Evolutionary conservation across 495 filamentous ascomycete genomes (phyloP), one percentile per base, ranked within the genome.

Genomic region (Hyaloscypha bicolor): DNA sequence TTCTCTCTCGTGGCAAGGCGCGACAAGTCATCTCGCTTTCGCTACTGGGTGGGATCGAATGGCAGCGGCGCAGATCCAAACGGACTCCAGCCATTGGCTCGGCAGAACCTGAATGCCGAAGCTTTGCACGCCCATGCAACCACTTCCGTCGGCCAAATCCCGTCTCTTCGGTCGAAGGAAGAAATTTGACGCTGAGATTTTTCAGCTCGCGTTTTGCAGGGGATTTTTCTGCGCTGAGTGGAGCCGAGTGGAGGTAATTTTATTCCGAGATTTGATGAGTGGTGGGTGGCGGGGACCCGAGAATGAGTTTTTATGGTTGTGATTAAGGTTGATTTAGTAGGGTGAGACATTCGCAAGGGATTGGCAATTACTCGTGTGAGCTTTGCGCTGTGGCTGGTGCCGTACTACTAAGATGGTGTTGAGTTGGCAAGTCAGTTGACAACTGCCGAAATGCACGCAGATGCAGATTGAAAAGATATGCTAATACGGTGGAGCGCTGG

Each of bases 241-340:
- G 42, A 48, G 42, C 42, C 8, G 42, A 48, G 42, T 12, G 42
- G 42, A 48, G 42, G 16, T 14, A 48, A 48, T 48, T 19, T 48
- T 1, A 16, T 48, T 12, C 3, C 11, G 16, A 48, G 42, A 48
- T 48, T 48, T 48, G 42, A 48, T 48, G 8, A 19, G 11, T 48
- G 16, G 11, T 14, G 42, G 16, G 42, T 12, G 42, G 42, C 42
- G 42, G 2, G 42, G 42, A 48, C 16, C 42, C 42, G 42, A 6
- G 42, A 48, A 48, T 11, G 42, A 48, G 42, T 48, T 48, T 48
- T 48, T 48, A 48, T 48, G 42, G 42, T 48, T 48, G 42, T 48
- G 42, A 48, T 48, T 48, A 48, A 48, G 42, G 42, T 48, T 48
- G 42, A 48, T 48, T 48, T 48, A 14, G 42, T 16, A 19, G 16